Evolutionary conservation across 2,329 filamentous ascomycete genomes (phyloP), one percentile per base, ranked within the genome.

Genomic region (Microthyrium microscopicum): DNA sequence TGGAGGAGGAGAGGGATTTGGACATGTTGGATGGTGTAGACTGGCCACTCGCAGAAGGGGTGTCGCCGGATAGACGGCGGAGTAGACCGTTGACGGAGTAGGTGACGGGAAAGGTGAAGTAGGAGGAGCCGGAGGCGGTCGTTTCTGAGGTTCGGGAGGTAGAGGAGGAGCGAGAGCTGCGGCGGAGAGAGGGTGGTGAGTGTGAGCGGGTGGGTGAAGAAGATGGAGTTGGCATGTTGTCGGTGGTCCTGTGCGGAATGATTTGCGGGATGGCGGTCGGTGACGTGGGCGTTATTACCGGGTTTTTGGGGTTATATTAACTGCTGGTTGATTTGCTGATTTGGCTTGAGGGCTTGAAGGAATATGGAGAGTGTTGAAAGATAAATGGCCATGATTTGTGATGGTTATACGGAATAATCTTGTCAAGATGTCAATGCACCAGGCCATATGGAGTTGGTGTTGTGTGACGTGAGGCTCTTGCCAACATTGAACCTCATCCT

Each of bases 81-180:
- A 61, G 49, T 19, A 66, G 52, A 32, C 59, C 57, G 20, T 54
- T 53, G 26, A 63, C 51, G 25, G 60, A 61, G 46, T 64, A 63
- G 22, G 57, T 50, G 28, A 66, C 53, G 12, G 62, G 61, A 40
- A 61, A 62, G 30, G 59, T 57, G 44, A 65, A 61, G 46, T 62
- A 64, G 27, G 52, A 57, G 16, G 53, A 50, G 36, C 53, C 26
- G 17, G 40, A 31, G 32, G 42, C 20, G 36, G 43, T 29, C 35
- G n/a, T n/a, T n/a, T n/a, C n/a, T 38, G 27, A 38, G 42, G 31
- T 24, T 30, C 28, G 20, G 40, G 33, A 28, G 19, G 29, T 13
- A n/a, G n/a, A 20, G 34, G 26, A 33, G 29, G 9, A 29, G 29
- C 13, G 20, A 11, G 31, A 13, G 22, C 22, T 13, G 22, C 22